Base-by-base conservation (phyloP, 345 rosid species). In the Moricandia arvensis region DNA sequence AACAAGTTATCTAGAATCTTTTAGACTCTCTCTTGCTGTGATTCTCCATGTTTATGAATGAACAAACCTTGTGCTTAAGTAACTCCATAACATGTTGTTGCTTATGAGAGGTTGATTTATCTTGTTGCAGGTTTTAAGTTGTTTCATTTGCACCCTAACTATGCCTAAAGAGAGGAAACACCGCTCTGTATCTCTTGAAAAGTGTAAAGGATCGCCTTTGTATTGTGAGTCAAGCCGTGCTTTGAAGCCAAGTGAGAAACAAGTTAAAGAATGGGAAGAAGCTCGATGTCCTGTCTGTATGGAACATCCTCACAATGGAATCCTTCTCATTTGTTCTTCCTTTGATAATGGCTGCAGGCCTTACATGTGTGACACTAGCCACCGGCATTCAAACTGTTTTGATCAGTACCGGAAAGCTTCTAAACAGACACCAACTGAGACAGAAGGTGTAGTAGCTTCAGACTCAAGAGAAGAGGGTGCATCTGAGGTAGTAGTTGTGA, bases 51-150 rank as follows among this genome's bases (percentile, higher is more conserved):
- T 6, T 16, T 55, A 24, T 70, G n/a, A 0, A 37, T 3, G n/a
- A 57, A 13, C 24, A 37, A 69, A 33, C 21, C 61, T 68, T 45
- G 53, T 45, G 17, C 53, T 29, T 43, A 47, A 47, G 54, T 47
- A 45, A n/a, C 21, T 49, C 17, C 17, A 13, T 45, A 47, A n/a
- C 3, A 5, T 47, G 18, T 47, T 5, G 8, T 33, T 33, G 51
- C n/a, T 43, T 13, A 76, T 68, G 63, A 62, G 59, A 29, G 62
- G 67, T 57, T 69, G 43, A 41, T 7, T 69, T 0, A 34, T 18
- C 31, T 76, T 1, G 57, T 3, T 71, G 76, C 76, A 77, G 80
- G 72, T 57, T 62, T 15, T 21, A 15, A 13, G 43, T 58, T 10
- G 30, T 37, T 55, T 29, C 24, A 35, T 59, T 34, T 33, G 3